Evolutionary conservation across 768 basidiomycete genomes (phyloP), one percentile per base, ranked within the genome.

Genomic region (Boletus rufocinnamomeus): DNA sequence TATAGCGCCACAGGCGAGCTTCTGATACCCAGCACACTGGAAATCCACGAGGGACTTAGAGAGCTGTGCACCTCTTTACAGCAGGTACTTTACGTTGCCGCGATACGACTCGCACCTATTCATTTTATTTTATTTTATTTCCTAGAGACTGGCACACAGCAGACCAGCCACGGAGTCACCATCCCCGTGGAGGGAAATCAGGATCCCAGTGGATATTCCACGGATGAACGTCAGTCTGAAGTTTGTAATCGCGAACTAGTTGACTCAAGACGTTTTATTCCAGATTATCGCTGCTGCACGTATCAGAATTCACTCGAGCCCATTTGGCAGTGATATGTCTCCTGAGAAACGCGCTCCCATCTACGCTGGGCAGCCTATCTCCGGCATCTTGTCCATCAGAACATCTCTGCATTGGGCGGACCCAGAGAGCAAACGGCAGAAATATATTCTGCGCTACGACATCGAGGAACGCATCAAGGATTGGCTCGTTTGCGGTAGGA

Each of bases 341-440:
- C 61, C 66, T 38, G 66, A 66, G 34, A 68, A 72, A 45, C 55
- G 71, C 16, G 68, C 74, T 5, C 77, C 81, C 3, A 75, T 90
- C 63, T 95, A 92, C 66, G 93, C 95, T 25, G 95, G 95, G 0
- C 91, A 95, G 64, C 91, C 94, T 0, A 81, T 96, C n/a, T 76
- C 83, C 19, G 86, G 86, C 1, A 77, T 76, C 13, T 73, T 97
- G 35, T 79, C 76, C 2, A 83, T 98, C 28, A 77, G 77, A 37
- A 91, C 89, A 0, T 87, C 88, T 4, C 88, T 92, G 66, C 85
- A 88, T 61, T 95, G 93, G 94, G 81, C 86, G 34, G 76, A 80
- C 7, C 75, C 65, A 63, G 71, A 79, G 57, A 70, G 71, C 34
- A 74, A 80, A 67, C 63, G 71, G 30, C 74, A 70, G 23, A 73